phyloP scores from a whole-genome alignment of 768 basidiomycete species.

The Russula sp. region DNA sequence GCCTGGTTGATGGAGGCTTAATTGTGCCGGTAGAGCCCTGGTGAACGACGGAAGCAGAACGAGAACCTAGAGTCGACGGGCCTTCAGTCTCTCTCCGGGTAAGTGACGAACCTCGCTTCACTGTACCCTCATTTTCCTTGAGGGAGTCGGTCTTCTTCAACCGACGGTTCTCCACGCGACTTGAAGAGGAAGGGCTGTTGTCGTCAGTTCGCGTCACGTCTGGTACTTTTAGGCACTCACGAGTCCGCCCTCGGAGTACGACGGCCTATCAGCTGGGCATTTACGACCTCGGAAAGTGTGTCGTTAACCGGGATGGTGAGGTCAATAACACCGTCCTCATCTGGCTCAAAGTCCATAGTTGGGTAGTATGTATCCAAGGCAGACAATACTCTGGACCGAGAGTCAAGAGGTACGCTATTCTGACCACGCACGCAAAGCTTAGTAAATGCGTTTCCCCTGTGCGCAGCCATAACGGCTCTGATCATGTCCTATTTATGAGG shows the following conservation, averaged over 20 bases:
- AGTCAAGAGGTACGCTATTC: neutral
- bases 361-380: neutral
- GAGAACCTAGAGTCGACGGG: neutral
- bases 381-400: constrained; percentile 12
- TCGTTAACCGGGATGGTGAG: constrained; percentile 16
- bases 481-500: neutral
- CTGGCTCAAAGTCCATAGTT: neutral
- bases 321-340: constrained; percentile 21
- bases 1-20: neutral
- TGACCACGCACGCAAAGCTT: neutral
- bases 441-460: neutral
- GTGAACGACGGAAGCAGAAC: neutral
- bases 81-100: neutral
- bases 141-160: constrained; percentile 4
- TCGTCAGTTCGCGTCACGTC: neutral
- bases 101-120: neutral
- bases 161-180: neutral
- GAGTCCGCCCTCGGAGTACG: neutral
- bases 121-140: constrained; percentile 5
- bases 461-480: neutral
- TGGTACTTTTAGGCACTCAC: neutral
- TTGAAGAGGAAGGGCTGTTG: neutral
- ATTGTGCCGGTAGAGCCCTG: neutral
- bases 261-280: neutral
- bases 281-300: neutral